Percentiles rank a stretch among this genome's conserved stretches.
phyloP scores from a whole-genome alignment of 441 rosid species.

The Omphalea diandra region DNA sequence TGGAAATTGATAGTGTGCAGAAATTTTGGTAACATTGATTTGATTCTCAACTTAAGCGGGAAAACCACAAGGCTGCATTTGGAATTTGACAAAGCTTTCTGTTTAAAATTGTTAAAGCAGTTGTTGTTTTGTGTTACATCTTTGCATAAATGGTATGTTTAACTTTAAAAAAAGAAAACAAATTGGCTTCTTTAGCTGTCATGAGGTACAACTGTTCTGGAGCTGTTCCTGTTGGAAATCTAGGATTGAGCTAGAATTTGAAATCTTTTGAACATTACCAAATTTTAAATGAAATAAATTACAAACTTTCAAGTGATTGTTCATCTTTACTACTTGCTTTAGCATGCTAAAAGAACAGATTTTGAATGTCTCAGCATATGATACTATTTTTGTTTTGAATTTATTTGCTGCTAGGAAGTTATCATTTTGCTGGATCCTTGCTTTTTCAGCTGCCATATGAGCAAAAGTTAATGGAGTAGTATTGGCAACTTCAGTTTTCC shows the following conservation, averaged over 20 bases:
- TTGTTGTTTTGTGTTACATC: not conserved
- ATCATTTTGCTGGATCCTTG: not conserved
- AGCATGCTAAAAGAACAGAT: too few relatives aligned
- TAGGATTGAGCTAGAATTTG: not conserved
- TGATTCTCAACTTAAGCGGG: not conserved
- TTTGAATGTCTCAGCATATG: too few relatives aligned
- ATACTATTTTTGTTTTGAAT: not conserved
- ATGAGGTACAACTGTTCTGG: not conserved
- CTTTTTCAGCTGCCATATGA: not conserved
- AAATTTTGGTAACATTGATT: too few relatives aligned
- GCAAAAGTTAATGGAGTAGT: not conserved
- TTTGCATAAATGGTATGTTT: not conserved
- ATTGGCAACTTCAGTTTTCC: not conserved
- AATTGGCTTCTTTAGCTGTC: not conserved
- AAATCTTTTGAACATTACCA: not conserved
- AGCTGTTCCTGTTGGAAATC: not conserved
- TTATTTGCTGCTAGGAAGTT: not conserved
- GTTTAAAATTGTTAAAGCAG: not conserved
- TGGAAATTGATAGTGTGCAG: too few relatives aligned
- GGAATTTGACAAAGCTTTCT: not conserved
- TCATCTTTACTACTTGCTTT: too few relatives aligned
- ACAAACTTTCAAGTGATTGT: not conserved
- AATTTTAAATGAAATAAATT: not conserved
- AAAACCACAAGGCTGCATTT: not conserved
- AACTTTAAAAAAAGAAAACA: not conserved